These are phyloP conservation scores for grape (Vitis vinifera) DNA, from an alignment of 164 flowering plant species.

Conservation along the genomic window DNA sequence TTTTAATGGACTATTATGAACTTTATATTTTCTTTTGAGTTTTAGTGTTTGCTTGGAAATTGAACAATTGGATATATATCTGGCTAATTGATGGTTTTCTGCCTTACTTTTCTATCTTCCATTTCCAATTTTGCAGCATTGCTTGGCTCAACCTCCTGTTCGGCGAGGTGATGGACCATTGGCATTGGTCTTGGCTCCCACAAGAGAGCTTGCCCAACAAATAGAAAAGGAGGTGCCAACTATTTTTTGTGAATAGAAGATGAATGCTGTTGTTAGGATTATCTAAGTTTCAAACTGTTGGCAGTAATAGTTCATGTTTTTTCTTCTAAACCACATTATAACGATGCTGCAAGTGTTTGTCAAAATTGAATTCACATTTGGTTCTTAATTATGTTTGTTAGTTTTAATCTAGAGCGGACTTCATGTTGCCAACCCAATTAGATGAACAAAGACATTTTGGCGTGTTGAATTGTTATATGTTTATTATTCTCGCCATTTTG, in stretches of 20 bases:
- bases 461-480: background rate
- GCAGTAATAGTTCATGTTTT: background rate
- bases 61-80: background rate
- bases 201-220: slow-evolving; percentile 73
- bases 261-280: background rate
- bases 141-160: slow-evolving; percentile 54
- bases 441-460: background rate
- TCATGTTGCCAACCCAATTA: background rate
- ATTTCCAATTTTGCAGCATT: slow-evolving; percentile 38
- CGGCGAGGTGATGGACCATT: slow-evolving; percentile 64
- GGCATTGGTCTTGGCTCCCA: slow-evolving; percentile 65
- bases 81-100: background rate
- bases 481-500: background rate
- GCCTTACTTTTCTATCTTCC: background rate
- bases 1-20: background rate
- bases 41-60: background rate
- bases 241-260: slow-evolving; percentile 1
- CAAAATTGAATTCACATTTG: background rate
- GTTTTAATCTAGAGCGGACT: background rate
- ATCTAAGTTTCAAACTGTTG: too few relatives aligned
- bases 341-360: background rate
- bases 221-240: slow-evolving; percentile 48
- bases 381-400: background rate
- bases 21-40: background rate
- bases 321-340: background rate